Evolutionary conservation across 768 basidiomycete species (phyloP).

Genomic region (Termitomyces sp.): DNA sequence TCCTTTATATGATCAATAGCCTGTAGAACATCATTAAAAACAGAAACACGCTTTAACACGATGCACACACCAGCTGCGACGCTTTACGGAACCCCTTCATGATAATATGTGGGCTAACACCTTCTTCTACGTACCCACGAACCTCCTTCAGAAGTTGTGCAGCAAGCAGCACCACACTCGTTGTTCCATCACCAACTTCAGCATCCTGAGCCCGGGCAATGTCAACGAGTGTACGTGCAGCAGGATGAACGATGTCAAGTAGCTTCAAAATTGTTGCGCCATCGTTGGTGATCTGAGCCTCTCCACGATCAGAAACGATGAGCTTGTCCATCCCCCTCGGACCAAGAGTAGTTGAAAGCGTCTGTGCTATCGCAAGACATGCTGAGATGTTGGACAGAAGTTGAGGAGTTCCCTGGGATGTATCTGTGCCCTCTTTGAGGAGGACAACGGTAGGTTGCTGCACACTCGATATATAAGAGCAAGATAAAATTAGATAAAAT

Average conservation of each 20-base stretch:
- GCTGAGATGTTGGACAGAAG: slow-evolving; percentile 94
- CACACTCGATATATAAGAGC: slow-evolving; percentile 12
- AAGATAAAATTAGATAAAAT: neutral
- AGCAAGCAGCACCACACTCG: slow-evolving; percentile 90
- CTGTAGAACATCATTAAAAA: slow-evolving; percentile 31
- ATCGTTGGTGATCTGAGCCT: slow-evolving; percentile 99
- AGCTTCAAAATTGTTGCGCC: slow-evolving; percentile 98
- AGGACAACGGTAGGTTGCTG: slow-evolving; percentile 98
- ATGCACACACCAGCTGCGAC: slow-evolving; percentile 64
- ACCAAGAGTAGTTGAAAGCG: slow-evolving; percentile 91
- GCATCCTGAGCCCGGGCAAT: slow-evolving; percentile 98
- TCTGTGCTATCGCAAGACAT: slow-evolving; percentile 90
- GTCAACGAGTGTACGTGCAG: slow-evolving; percentile 95
- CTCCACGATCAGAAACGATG: slow-evolving; percentile 88
- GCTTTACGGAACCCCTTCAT: slow-evolving; percentile 95
- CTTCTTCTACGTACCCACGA: slow-evolving; percentile 88
- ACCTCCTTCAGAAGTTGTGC: slow-evolving; percentile 94
- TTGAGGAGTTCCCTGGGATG: slow-evolving; percentile 90
- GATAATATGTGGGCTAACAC: slow-evolving; percentile 95
- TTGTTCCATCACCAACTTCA: slow-evolving; percentile 98
- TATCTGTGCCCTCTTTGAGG: slow-evolving; percentile 93
- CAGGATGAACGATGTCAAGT: slow-evolving; percentile 96
- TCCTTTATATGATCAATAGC: slow-evolving; percentile 83
- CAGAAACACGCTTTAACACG: slow-evolving; percentile 4
- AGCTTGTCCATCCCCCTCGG: slow-evolving; percentile 99